phyloP scores from a whole-genome alignment of 352 stramenopile genomes.

The Phytophthora podocarpi region DNA sequence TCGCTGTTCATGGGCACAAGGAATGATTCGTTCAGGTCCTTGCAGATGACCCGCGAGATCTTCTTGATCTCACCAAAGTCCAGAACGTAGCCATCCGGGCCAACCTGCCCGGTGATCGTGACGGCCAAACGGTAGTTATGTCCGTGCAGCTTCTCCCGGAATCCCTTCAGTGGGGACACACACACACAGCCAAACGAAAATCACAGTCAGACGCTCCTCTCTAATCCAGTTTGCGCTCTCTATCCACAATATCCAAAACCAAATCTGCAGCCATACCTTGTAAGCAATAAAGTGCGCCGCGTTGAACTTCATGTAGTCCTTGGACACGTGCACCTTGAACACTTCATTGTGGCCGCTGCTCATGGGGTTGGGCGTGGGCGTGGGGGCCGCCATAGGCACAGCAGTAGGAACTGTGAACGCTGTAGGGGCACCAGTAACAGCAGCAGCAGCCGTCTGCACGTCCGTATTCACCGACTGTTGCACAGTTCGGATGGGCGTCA shows the following conservation, averaged over 20 bases:
- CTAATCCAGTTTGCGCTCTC: background rate
- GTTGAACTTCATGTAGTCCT: constrained; percentile 94
- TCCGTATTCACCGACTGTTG: constrained; percentile 1
- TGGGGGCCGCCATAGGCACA: constrained; percentile 9
- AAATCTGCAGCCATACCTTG: constrained; percentile 49
- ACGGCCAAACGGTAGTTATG: constrained; percentile 98
- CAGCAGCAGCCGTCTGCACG: background rate
- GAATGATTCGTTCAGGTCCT: constrained; percentile 97
- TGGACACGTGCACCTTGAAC: constrained; percentile 90
- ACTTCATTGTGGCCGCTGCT: constrained; percentile 61
- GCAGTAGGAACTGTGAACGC: background rate
- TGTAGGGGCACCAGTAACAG: background rate
- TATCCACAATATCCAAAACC: too few relatives aligned
- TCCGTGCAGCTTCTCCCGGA: constrained; percentile 96
- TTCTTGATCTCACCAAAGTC: constrained; percentile 99
- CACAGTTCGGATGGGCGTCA: background rate
- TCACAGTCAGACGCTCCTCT: background rate
- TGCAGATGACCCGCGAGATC: constrained; percentile 94
- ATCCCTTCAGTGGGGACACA: constrained; percentile 67
- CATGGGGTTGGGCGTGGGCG: constrained; percentile 29
- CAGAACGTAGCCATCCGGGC: constrained; percentile 95
- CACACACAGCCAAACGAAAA: constrained; percentile 9
- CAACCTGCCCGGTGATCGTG: constrained; percentile 86
- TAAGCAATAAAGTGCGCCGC: constrained; percentile 90
- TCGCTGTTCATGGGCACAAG: constrained; percentile 96